These are phyloP conservation scores for Trypanosoma cruzi DNA, from an alignment of 208 protist species.

Conservation along the genomic window DNA sequence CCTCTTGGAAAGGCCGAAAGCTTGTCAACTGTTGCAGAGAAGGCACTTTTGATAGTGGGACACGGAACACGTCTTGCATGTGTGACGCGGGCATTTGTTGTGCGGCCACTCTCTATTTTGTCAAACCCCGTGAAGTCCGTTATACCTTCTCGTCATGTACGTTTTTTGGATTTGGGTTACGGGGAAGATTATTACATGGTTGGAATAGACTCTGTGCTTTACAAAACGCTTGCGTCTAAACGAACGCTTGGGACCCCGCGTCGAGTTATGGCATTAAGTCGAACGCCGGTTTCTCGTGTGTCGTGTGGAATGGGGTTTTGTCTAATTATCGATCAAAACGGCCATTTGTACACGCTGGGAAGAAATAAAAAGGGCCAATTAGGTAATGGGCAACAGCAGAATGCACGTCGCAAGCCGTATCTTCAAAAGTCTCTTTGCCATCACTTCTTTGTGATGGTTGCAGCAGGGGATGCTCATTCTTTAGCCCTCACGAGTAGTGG, in stretches of 20 bases:
- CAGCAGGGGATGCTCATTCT: conserved; percentile 82
- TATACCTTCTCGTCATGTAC: conserved; percentile 74
- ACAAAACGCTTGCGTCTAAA: conserved; percentile 82
- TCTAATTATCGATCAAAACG: conserved; percentile 87
- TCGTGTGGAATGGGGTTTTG: conserved; percentile 77
- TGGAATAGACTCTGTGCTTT: conserved; percentile 80
- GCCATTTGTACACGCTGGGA: conserved; percentile 77
- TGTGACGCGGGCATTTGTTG: conserved; percentile 76
- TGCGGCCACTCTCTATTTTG: conserved; percentile 76
- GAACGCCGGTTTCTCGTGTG: conserved; percentile 74
- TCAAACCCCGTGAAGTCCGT: conserved; percentile 70
- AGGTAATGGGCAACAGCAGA: conserved; percentile 69
- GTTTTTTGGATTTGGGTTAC: conserved; percentile 81
- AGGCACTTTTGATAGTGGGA: conserved; percentile 73
- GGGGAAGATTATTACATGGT: conserved; percentile 90
- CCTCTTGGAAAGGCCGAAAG: conserved; percentile 55
- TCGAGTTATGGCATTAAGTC: conserved; percentile 80
- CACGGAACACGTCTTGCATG: conserved; percentile 69
- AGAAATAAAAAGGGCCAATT: conserved; percentile 90
- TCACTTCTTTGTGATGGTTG: conserved; percentile 86
- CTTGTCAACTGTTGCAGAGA: conserved; percentile 72
- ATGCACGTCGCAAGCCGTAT: conserved; percentile 66
- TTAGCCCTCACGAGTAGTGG: conserved; percentile 85
- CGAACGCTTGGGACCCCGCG: conserved; percentile 76
- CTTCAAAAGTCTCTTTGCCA: conserved; percentile 51